Evolutionary conservation across 2,329 filamentous ascomycete species (phyloP).

Genomic region (Calycina herbarum): DNA sequence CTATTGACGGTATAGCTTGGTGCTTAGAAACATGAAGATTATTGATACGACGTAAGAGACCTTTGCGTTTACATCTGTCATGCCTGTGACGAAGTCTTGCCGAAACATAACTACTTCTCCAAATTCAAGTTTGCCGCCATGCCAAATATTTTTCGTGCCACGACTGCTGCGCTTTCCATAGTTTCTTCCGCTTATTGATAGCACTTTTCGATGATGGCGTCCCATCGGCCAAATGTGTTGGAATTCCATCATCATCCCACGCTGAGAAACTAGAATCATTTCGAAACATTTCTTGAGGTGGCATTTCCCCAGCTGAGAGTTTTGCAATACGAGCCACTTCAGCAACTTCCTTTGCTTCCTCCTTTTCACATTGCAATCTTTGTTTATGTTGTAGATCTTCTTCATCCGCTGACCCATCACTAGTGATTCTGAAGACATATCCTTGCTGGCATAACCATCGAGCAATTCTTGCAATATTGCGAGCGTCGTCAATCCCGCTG

Average conservation of each 20-base stretch:
- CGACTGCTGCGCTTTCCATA: neutral
- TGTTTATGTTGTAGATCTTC: neutral
- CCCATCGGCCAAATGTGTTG: conserved; percentile 7
- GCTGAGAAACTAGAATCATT: conserved; percentile 16
- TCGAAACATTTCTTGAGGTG: conserved; percentile 19
- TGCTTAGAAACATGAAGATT: too few relatives aligned
- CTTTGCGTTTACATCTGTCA: too few relatives aligned
- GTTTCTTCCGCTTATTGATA: neutral
- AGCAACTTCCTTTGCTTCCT: neutral
- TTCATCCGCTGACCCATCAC: conserved; percentile 12
- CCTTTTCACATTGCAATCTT: neutral
- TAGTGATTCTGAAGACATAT: conserved; percentile 21
- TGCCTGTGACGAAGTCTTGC: too few relatives aligned
- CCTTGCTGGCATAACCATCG: conserved; percentile 21
- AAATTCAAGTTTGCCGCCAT: neutral
- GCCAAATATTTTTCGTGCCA: neutral
- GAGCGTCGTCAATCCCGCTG: conserved; percentile 22
- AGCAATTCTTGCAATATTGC: conserved; percentile 21
- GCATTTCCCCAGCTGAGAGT: conserved; percentile 14
- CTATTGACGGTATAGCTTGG: too few relatives aligned
- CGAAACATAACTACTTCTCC: neutral
- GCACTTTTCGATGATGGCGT: neutral
- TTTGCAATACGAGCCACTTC: conserved; percentile 10
- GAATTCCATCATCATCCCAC: conserved; percentile 21
- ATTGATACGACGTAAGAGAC: too few relatives aligned